Conservation (phyloP, 208 protist species). For the Histomonas meleagridis region DNA sequence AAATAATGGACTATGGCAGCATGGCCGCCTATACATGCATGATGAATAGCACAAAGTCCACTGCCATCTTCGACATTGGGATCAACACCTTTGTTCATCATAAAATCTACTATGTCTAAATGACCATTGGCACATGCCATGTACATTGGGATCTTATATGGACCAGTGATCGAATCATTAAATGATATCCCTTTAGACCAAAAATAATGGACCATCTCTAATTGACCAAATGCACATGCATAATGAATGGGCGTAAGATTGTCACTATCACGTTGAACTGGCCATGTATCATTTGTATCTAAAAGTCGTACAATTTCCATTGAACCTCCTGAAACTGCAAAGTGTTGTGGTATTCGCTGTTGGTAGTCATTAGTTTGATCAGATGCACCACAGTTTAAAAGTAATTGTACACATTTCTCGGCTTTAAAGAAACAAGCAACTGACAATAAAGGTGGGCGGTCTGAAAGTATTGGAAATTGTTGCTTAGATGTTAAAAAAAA, state of each 20-base stretch:
- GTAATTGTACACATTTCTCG: too few species aligned
- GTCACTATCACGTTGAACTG: neutral
- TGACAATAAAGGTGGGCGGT: too few species aligned
- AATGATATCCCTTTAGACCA: slow-evolving; percentile 8
- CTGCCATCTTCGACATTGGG: too few species aligned
- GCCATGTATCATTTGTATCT: neutral
- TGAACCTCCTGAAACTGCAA: neutral
- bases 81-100: neutral
- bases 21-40: neutral
- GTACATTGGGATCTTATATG: neutral
- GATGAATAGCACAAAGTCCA: neutral
- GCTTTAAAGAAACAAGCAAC: too few species aligned
- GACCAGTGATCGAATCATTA: too few species aligned
- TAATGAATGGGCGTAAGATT: neutral
- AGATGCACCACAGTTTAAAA: too few species aligned
- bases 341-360: too few species aligned
- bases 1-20: neutral
- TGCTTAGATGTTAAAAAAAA: too few species aligned
- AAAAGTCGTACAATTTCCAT: neutral
- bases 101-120: neutral
- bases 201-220: neutral
- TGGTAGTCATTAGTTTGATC: too few species aligned
- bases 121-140: neutral
- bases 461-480: too few species aligned
- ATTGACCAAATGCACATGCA: neutral